A percentile compares a stretch with the other conserved stretches of the same genome.
These are phyloP conservation scores for Carpinus fangiana DNA, from an alignment of 306 rosid genomes.

Conservation along the genomic window DNA sequence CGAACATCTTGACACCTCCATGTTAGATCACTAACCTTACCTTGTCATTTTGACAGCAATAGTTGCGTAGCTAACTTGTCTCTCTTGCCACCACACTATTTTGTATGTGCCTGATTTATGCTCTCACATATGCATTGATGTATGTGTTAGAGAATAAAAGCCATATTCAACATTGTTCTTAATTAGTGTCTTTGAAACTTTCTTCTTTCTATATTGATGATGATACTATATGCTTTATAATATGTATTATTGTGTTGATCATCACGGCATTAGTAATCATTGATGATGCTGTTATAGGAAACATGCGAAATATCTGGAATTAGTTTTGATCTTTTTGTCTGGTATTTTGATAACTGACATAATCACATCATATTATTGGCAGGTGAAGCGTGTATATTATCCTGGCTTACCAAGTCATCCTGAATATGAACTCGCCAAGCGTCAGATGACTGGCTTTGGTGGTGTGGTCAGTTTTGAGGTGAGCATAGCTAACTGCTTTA, in stretches of 20 bases:
- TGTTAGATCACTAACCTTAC: neutral
- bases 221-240: neutral
- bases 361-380: conserved; percentile 32
- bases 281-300: neutral
- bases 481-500: conserved; percentile 23
- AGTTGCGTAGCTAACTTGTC: neutral
- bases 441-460: conserved; percentile 97
- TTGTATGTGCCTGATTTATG: neutral
- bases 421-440: conserved; percentile 85
- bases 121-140: neutral
- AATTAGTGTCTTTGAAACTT: neutral
- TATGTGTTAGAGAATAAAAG: neutral
- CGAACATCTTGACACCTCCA: neutral
- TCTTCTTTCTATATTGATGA: neutral
- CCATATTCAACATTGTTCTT: neutral
- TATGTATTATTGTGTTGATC: neutral
- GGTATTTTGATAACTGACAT: conserved; percentile 20
- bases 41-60: neutral
- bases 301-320: neutral
- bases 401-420: conserved; percentile 94
- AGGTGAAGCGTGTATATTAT: conserved; percentile 88
- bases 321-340: conserved; percentile 12
- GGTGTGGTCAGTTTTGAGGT: conserved; percentile 99
- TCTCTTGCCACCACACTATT: neutral
- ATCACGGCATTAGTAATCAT: neutral